Evolutionary conservation across 106 monocot species (phyloP).

Genomic region (Dendrobium nobile): DNA sequence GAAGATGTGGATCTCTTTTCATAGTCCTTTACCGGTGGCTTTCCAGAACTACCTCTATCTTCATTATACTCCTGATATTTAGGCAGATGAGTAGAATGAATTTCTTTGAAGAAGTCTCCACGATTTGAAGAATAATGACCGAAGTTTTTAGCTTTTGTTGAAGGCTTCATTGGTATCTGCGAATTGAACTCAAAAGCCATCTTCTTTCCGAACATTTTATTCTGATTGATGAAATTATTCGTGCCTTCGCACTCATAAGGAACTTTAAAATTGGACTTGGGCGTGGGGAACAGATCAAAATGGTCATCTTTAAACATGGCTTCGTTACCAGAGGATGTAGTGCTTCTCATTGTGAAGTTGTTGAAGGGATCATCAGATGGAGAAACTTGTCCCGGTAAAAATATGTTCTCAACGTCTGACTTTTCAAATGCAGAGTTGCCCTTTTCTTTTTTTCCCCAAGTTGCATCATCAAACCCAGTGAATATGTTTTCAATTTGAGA

Average conservation of each 20-base stretch:
- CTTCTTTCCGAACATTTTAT: conserved; percentile 9
- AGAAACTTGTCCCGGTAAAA: conserved; percentile 15
- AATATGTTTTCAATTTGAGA: conserved; percentile 7
- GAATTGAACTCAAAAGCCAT: conserved; percentile 8
- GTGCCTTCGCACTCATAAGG: conserved; percentile 1
- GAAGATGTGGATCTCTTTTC: conserved; percentile 25
- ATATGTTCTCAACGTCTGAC: conserved; percentile 10
- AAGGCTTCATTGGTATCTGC: conserved; percentile 7
- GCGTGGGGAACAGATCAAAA: conserved; percentile 16
- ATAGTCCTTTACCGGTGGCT: conserved; percentile 13
- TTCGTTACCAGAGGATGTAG: conserved; percentile 6
- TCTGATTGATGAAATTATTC: conserved; percentile 9
- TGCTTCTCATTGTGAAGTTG: conserved; percentile 5
- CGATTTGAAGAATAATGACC: conserved; percentile 15
- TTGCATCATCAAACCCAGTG: conserved; percentile 8
- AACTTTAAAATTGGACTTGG: conserved; percentile 8
- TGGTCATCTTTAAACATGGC: conserved; percentile 21
- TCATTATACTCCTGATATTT: conserved; percentile 10
- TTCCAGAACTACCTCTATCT: conserved; percentile 12
- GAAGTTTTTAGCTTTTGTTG: conserved; percentile 9
- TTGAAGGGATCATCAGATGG: conserved; percentile 7
- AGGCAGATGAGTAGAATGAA: conserved; percentile 7
- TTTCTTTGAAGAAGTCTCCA: conserved; percentile 9
- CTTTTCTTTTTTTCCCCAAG: conserved; percentile 5
- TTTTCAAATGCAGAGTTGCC: not conserved